phyloP scores from a whole-genome alignment of 768 basidiomycete genomes.

The Phylloporus sp. region DNA sequence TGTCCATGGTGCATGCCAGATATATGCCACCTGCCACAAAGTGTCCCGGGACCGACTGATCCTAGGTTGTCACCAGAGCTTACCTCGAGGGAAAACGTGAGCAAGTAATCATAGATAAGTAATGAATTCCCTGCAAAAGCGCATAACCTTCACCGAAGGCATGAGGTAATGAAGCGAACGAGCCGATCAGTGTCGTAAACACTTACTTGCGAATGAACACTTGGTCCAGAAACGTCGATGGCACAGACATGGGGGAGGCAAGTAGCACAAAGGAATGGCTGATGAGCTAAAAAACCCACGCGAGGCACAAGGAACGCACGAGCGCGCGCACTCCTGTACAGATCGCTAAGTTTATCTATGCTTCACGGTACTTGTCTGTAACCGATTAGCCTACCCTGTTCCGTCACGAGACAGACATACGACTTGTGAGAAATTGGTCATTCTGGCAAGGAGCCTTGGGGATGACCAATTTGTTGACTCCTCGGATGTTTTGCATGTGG shows the following conservation, averaged over 20 bases:
- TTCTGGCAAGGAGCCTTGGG: background rate
- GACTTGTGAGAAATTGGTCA: background rate
- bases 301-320: background rate
- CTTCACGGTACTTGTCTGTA: background rate
- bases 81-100: slow-evolving; percentile 27
- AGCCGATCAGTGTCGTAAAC: background rate
- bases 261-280: background rate
- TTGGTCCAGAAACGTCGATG: background rate
- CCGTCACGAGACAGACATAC: background rate
- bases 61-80: background rate
- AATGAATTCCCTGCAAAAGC: slow-evolving; percentile 21
- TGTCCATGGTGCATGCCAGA: slow-evolving; percentile 18
- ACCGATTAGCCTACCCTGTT: background rate
- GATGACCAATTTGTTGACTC: background rate
- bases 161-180: background rate
- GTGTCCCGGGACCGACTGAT: background rate
- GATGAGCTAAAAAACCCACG: background rate
- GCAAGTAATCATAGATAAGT: slow-evolving; percentile 25
- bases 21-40: slow-evolving; percentile 11
- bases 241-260: slow-evolving; percentile 5
- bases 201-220: slow-evolving; percentile 3
- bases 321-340: background rate
- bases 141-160: slow-evolving; percentile 2
- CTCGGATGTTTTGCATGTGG: background rate
- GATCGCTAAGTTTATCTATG: background rate